These are phyloP conservation scores for Phlyctochytrium arcticum DNA, from an alignment of 192 early-diverging fungal genomes.

Conservation along the genomic window DNA sequence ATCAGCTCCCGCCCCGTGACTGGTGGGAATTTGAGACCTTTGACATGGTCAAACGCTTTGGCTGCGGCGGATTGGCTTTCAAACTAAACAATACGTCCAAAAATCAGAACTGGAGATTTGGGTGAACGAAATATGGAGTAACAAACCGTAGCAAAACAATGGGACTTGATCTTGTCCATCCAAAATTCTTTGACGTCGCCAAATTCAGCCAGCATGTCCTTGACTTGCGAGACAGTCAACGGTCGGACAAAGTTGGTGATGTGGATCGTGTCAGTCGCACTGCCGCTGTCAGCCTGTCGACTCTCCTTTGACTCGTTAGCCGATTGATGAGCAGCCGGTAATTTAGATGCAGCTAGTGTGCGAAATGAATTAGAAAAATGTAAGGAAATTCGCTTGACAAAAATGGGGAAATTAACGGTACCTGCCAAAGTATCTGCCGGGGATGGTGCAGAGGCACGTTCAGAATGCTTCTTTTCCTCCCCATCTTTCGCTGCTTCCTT, in stretches of 20 bases:
- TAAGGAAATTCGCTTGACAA: no score
- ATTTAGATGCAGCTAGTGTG: neutral
- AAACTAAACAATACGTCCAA: conserved; percentile 18
- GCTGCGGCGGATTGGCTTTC: conserved; percentile 1
- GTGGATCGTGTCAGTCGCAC: conserved; percentile 6
- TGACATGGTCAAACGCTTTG: neutral
- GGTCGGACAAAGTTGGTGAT: conserved; percentile 35
- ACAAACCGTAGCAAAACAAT: conserved; percentile 41
- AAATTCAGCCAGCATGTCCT: conserved; percentile 19
- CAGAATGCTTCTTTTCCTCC: no score
- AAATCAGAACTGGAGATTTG: neutral
- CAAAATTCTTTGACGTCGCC: conserved; percentile 34
- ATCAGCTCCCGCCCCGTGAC: conserved; percentile 14
- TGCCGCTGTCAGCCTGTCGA: neutral
- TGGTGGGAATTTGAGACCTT: conserved; percentile 26
- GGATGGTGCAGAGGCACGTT: no score
- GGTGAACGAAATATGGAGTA: neutral
- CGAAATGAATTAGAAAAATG: no score
- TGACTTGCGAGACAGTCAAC: conserved; percentile 16
- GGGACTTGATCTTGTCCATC: conserved; percentile 45
- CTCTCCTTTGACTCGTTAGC: neutral
- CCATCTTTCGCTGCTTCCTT: no score
- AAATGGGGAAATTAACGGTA: no score
- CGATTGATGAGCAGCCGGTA: neutral
- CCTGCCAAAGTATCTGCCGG: no score